Percentiles rank a stretch among this genome's conserved stretches.
phyloP scores from a whole-genome alignment of 2,329 filamentous ascomycete species.

The Scedosporium boydii region DNA sequence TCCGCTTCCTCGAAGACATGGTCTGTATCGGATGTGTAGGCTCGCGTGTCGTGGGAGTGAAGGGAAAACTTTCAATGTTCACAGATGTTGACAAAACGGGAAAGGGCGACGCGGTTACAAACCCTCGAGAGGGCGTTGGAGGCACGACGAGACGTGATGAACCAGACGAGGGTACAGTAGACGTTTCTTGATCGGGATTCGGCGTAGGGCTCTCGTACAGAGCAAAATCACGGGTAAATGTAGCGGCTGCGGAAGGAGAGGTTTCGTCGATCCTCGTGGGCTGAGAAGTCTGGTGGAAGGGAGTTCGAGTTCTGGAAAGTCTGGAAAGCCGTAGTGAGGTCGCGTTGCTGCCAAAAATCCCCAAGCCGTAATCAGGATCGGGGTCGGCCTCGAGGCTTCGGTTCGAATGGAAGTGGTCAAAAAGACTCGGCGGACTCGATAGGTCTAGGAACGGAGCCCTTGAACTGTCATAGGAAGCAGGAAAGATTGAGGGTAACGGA shows the following conservation, averaged over 20 bases:
- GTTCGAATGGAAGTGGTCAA: no score
- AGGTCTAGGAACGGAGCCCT: neutral
- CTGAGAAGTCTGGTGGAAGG: neutral
- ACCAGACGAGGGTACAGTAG: neutral
- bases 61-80: neutral
- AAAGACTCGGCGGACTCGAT: no score
- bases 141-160: neutral
- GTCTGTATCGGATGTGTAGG: neutral
- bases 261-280: neutral
- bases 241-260: neutral
- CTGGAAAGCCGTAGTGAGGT: neutral
- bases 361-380: no score
- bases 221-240: neutral
- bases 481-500: neutral
- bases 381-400: no score
- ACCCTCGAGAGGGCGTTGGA: neutral
- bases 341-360: no score
- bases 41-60: neutral
- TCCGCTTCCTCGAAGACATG: constrained; percentile 6
- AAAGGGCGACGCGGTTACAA: neutral
- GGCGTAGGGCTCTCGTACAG: neutral
- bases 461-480: neutral
- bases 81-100: neutral
- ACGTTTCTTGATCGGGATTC: neutral
- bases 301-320: neutral